Conservation (phyloP, 495 filamentous ascomycete genomes). For the Parmelia sp. region DNA sequence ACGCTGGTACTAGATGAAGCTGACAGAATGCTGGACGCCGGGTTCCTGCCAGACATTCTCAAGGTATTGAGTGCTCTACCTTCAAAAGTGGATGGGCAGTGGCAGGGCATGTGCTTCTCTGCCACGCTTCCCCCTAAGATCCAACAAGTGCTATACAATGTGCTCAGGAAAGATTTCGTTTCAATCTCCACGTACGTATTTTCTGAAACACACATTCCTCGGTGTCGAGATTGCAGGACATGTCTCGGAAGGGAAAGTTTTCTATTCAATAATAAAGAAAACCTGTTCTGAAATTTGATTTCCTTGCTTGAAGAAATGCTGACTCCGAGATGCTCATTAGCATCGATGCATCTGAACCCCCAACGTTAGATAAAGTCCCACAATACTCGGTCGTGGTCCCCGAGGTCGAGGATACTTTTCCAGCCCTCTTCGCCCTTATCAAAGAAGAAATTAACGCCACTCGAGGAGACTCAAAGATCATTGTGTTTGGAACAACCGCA, state of each 20-base stretch:
- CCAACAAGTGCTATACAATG: constrained; percentile 51
- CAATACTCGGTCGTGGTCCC: constrained; percentile 55
- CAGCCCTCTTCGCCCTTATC: constrained; percentile 43
- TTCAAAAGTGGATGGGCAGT: constrained; percentile 43
- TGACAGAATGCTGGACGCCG: constrained; percentile 55
- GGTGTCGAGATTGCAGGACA: not conserved
- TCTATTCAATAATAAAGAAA: too few relatives aligned
- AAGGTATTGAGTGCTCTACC: constrained; percentile 53
- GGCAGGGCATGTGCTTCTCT: constrained; percentile 69
- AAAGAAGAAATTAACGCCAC: constrained; percentile 38
- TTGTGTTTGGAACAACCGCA: constrained; percentile 63
- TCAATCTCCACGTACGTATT: constrained; percentile 47
- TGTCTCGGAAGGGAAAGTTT: not conserved
- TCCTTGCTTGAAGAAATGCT: not conserved
- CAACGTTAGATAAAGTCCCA: constrained; percentile 55
- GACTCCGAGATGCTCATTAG: not conserved
- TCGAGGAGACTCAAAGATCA: constrained; percentile 49
- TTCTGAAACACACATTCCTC: not conserved
- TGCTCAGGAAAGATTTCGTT: constrained; percentile 50
- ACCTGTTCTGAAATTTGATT: not conserved
- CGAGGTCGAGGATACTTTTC: constrained; percentile 46
- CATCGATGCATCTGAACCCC: constrained; percentile 52
- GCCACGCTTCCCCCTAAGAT: constrained; percentile 62
- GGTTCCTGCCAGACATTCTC: constrained; percentile 52
- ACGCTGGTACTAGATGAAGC: constrained; percentile 63